Base-by-base conservation (phyloP, 2,329 filamentous ascomycete genomes). In the Spiromastix sp. region DNA sequence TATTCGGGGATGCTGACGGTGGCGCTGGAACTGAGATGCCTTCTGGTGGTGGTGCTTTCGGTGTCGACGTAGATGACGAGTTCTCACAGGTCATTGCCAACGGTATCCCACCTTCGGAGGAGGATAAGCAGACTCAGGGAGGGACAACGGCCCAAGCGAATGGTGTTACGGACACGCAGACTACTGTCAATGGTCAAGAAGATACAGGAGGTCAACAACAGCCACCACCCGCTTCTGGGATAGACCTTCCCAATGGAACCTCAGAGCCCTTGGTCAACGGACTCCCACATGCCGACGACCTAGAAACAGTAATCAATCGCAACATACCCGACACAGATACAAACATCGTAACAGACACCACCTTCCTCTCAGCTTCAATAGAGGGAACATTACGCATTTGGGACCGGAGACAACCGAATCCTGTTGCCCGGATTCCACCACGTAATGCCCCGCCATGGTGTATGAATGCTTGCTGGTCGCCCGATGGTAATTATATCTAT, bases 391-490 rank as follows among this genome's bases (percentile, higher is more conserved):
- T 69, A 35, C 57, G 63, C 10, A 47, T 69, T 25, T 69, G 66
- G 65, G 66, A 69, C 44, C 52, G 64, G 35, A 77, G 91, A 13
- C 74, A 82, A 43, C 73, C 74, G 1, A 72, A 80, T 22, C 81
- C 89, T 0, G 70, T 94, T 2, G 86, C 91, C 2, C 77, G 79
- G 18, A 89, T 96, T 38, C 68, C 71, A 1, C 84, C 82, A 12
- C 70, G 78, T 8, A 74, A 77, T 8, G 83, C 85, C 1, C 89
- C 91, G 1, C 91, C 89, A 0, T 98, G 89, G 89, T 96, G 89
- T 59, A 95, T 94, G 78, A 87, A 85, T 46, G 85, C 86, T 1
- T 94, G 86, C 63, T 98, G 91, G 91, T 89, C 82, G 36, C 86
- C 86, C 0, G 84, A 95, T 55, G 91, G 91, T 10, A 96, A 96